Evolutionary conservation across 192 early-diverging fungal genomes (phyloP), one percentile per base, ranked within the genome.

Genomic region (Backusella tarrabulga): DNA sequence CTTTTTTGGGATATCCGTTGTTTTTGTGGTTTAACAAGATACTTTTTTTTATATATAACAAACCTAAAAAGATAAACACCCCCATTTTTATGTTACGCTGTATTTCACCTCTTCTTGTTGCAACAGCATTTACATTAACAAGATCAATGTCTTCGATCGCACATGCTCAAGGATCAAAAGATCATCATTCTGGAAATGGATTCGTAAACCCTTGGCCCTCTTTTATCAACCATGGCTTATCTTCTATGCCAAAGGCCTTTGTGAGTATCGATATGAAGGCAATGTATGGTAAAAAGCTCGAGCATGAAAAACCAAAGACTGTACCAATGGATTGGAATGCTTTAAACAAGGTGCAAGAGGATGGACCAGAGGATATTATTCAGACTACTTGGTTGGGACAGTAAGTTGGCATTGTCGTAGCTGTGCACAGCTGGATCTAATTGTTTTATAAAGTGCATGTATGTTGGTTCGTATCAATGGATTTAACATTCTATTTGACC

Each of bases 401-500:
- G 56, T 63, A 63, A 63, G 56, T 63, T 29, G 11, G 38, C 38
- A 40, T 40, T 32, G 11, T 44, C 4, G 42, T 4, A 6, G 14
- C 0, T 54, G 19, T 23, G 7, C 7, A 56, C 26, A 12, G 1
- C 7, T 40, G 11, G 38, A 12, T 40, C 38, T 40, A 40, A 40
- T 56, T 9, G 1, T 60, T 26, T 56, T 56, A 70, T 36, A 6
- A 72, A 85, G 82, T 67, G 92, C 94, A 0, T 88, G 90, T 26
- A 81, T 93, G 19, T 46, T 95, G 36, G 81, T 95, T 17, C 90
- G 91, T 73, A 56, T 92, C 3, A 86, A 89, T 35, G 88, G 90
- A 4, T 84, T 91, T 40, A 93, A 90, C 42, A 83, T 96, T 34
- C 79, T 96, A 0, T 92, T 89, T 73, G 94, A 96, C 72, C 94